These are phyloP conservation scores for Barnettozyma sucrosica DNA, from an alignment of 805 yeast species.

Conservation along the genomic window DNA sequence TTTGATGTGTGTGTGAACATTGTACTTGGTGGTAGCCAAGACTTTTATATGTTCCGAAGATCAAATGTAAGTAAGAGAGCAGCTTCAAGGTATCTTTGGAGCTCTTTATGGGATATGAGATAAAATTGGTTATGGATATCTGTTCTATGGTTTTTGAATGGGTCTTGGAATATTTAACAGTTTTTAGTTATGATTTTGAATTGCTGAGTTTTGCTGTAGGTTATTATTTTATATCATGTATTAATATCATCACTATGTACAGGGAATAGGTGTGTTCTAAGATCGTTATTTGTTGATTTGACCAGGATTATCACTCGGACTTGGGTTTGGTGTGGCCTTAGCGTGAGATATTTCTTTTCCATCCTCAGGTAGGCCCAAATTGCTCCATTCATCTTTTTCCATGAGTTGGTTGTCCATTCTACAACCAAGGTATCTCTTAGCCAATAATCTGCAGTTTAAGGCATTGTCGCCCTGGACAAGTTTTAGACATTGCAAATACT, in stretches of 20 bases:
- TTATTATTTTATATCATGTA: neutral
- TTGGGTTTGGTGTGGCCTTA: neutral
- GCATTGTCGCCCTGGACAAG: constrained; percentile 78
- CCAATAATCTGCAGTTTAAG: constrained; percentile 81
- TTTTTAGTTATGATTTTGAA: neutral
- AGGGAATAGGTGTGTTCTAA: neutral
- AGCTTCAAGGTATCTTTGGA: too few relatives aligned
- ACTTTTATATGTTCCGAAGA: too few relatives aligned
- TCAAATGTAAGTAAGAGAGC: too few relatives aligned
- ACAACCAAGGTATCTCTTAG: constrained; percentile 76
- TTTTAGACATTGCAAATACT: constrained; percentile 73
- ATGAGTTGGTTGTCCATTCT: constrained; percentile 77
- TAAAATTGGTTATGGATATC: neutral
- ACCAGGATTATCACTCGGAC: neutral
- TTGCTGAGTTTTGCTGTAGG: neutral
- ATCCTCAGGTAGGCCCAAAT: constrained; percentile 57
- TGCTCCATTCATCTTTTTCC: constrained; percentile 54
- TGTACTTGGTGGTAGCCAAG: too few relatives aligned
- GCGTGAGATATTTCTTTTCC: constrained; percentile 21
- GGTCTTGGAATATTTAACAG: neutral
- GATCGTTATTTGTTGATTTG: neutral
- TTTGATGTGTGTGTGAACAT: neutral
- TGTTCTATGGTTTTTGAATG: neutral
- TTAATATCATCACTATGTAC: neutral
- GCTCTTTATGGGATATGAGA: neutral